A percentile compares a stretch with the other conserved stretches of the same genome.
phyloP scores from a whole-genome alignment of 208 protist genomes.

The Perkinsela sp. region DNA sequence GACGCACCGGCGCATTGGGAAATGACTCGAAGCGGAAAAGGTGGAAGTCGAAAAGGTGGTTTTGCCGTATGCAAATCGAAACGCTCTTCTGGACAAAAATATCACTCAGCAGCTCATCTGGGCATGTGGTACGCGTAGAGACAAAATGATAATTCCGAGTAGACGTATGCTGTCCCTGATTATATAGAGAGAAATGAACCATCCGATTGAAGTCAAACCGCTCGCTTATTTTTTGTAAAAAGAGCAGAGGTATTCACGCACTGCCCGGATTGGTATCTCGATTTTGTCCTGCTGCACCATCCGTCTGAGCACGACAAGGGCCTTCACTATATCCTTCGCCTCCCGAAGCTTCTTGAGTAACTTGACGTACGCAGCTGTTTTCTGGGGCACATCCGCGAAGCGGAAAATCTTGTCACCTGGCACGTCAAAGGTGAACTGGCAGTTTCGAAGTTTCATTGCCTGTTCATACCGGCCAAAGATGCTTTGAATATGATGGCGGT shows the following conservation, averaged over 20 bases:
- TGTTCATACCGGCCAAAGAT: slow-evolving; percentile 34
- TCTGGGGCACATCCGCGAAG: background rate
- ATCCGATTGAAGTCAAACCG: too few relatives aligned
- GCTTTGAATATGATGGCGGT: slow-evolving; percentile 32
- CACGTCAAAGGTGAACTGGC: background rate
- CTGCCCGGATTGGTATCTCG: background rate
- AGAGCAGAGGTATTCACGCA: background rate
- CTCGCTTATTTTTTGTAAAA: too few relatives aligned
- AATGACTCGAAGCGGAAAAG: too few relatives aligned
- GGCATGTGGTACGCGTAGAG: too few relatives aligned
- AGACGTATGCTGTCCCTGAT: too few relatives aligned
- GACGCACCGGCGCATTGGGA: too few relatives aligned
- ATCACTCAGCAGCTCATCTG: too few relatives aligned
- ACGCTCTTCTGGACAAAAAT: too few relatives aligned
- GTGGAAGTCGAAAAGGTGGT: too few relatives aligned
- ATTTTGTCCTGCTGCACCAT: background rate
- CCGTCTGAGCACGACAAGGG: background rate
- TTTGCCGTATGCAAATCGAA: too few relatives aligned
- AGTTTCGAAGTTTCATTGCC: background rate
- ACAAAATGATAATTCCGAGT: too few relatives aligned
- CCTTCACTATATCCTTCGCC: background rate
- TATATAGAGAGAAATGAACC: too few relatives aligned
- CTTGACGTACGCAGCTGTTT: background rate
- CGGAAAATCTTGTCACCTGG: background rate
- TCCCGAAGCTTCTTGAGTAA: background rate